Conservation (phyloP, 1,284 basidiomycete species). For the Ceratobasidium sp. region DNA sequence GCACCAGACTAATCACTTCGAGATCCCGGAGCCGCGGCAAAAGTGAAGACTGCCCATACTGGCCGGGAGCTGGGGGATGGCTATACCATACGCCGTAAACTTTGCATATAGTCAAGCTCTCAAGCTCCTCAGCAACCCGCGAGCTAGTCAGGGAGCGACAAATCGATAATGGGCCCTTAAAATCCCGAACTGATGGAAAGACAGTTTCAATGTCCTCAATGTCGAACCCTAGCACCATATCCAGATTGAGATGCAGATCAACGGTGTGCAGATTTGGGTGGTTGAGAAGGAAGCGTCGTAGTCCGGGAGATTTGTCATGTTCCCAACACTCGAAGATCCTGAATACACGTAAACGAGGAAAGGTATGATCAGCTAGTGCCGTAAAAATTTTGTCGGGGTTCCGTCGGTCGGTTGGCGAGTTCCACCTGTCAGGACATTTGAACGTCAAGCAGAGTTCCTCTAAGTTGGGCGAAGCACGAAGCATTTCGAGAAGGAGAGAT, state of each 20-base stretch:
- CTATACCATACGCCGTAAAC: background rate
- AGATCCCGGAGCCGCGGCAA: background rate
- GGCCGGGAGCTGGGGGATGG: background rate
- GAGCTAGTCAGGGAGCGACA: background rate
- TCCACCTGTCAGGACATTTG: background rate
- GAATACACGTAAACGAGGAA: constrained; percentile 9
- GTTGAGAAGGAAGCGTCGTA: background rate
- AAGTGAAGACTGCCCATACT: background rate
- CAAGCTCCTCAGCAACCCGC: background rate
- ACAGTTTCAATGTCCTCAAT: background rate
- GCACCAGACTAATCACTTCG: background rate
- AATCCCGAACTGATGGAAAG: background rate
- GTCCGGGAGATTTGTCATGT: background rate
- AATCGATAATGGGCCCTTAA: background rate
- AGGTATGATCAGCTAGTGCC: constrained; percentile 1
- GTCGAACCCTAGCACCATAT: background rate
- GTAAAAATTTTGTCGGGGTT: background rate
- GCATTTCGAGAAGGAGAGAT: background rate
- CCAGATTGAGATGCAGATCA: background rate
- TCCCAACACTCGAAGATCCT: background rate
- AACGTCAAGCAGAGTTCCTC: background rate
- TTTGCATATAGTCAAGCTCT: constrained; percentile 4
- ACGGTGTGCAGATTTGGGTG: background rate
- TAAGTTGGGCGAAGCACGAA: background rate
- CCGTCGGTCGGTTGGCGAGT: background rate